Base-by-base conservation (phyloP, 768 basidiomycete species). In the Pleurotus salmoneostramineus region DNA sequence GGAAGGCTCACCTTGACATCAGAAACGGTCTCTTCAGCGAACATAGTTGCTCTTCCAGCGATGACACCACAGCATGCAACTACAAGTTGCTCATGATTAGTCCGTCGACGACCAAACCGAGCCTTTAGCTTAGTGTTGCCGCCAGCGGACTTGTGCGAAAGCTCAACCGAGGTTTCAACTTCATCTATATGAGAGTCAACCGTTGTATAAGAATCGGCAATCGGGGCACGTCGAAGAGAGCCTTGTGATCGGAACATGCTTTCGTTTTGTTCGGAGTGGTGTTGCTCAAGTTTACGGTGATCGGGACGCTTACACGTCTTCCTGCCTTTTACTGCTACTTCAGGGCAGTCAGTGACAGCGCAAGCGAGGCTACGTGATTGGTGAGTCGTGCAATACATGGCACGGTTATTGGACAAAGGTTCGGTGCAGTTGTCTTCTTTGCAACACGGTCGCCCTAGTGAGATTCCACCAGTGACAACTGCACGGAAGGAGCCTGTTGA, bases 31-130 rank as follows among this genome's bases (percentile, higher is more conserved):
- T 67, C 64, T 5, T 66, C 63, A 4, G 35, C 44, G 35, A 52
- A 65, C 6, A 68, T 54, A 0, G 67, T 67, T 6, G 59, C 66
- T 4, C 61, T 48, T 0, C 56, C 54, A 21, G 46, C 10, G 10
- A 70, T 61, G 3, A 69, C 60, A 0, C 70, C 71, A 65, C 71
- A 73, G 1, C 71, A 63, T 1, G 55, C 48, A 52, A 72, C 69
- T 36, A 69, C 45, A 1, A 69, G 35, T 55, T 72, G 69, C 54
- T 72, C 63, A 45, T 72, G 72, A 54, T 73, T 67, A n/a, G 69
- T 71, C 1, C 63, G 54, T 31, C 50, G 48, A 12, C 63, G 54
- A 0, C 67, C 59, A 62, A 69, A 72, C 34, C 57, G 58, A 3
- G 67, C 66, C 14, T 50, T 40, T 12, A 66, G 33, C 34, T 64